Evolutionary conservation across 768 basidiomycete genomes (phyloP).

Genomic region (Gelatoporia subvermispora): DNA sequence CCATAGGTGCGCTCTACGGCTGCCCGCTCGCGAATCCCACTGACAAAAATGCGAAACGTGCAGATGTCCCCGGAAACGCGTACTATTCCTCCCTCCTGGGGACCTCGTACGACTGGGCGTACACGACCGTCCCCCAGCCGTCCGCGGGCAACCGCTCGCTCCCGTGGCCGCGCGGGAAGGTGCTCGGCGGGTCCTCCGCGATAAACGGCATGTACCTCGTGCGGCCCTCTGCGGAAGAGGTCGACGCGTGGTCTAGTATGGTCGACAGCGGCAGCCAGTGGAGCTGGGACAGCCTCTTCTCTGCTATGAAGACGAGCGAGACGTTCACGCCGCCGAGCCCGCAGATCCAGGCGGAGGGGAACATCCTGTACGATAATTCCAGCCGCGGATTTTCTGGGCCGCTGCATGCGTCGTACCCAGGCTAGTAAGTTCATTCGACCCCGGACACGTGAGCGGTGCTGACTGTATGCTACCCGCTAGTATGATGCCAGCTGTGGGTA

Average conservation of each 20-base stretch:
- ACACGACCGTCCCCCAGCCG: conserved; percentile 43
- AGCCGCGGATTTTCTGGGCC: conserved; percentile 52
- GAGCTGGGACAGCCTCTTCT: conserved; percentile 44
- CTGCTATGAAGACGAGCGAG: conserved; percentile 47
- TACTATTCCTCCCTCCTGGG: conserved; percentile 48
- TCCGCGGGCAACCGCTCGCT: conserved; percentile 38
- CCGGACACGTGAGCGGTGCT: conserved; percentile 16
- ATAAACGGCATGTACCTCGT: conserved; percentile 68
- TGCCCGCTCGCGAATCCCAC: background rate
- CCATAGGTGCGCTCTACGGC: background rate
- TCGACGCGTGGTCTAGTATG: conserved; percentile 42
- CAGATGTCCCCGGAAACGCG: conserved; percentile 47
- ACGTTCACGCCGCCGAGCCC: conserved; percentile 48
- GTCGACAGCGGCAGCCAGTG: conserved; percentile 36
- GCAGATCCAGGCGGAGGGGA: conserved; percentile 33
- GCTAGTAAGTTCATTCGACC: conserved; percentile 35
- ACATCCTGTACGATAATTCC: conserved; percentile 39
- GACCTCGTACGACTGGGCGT: conserved; percentile 51
- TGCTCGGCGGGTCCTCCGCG: conserved; percentile 64
- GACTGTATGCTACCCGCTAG: conserved; percentile 26
- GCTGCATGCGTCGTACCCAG: conserved; percentile 45
- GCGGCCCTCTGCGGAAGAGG: conserved; percentile 44
- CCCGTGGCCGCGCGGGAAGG: conserved; percentile 60
- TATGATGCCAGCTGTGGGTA: conserved; percentile 43
- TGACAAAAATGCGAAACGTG: background rate